Conservation (phyloP, 495 filamentous ascomycete genomes). For the Rhypophila decipiens region DNA sequence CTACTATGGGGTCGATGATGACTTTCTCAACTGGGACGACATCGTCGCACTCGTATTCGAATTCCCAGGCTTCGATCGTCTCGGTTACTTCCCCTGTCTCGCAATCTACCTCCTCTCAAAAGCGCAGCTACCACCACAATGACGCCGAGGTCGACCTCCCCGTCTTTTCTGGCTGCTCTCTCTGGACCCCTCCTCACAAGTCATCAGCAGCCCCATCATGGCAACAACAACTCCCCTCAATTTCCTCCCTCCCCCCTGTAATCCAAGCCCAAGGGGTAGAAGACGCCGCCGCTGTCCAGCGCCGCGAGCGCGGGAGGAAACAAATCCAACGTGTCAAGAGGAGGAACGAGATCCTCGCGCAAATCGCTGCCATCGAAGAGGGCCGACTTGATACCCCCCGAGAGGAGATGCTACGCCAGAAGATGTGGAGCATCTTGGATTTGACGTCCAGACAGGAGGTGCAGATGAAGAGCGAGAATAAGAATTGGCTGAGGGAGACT, state of each 20-base stretch:
- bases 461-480: background rate
- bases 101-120: too few species aligned
- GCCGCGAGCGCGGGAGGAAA: conserved; percentile 13
- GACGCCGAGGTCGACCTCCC: too few species aligned
- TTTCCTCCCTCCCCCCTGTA: background rate
- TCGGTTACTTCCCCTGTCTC: background rate
- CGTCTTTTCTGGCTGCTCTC: too few species aligned
- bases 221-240: too few species aligned
- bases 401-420: conserved; percentile 7
- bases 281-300: conserved; percentile 11
- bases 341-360: conserved; percentile 16
- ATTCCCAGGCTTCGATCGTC: background rate
- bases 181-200: too few species aligned
- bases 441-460: background rate
- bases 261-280: conserved; percentile 1
- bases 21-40: background rate
- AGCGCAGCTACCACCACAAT: too few species aligned
- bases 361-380: conserved; percentile 16
- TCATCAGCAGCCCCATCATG: too few species aligned
- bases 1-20: background rate
- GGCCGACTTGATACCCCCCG: conserved; percentile 5
- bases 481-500: conserved; percentile 13
- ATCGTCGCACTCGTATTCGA: background rate
- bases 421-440: conserved; percentile 11
- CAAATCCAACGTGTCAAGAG: conserved; percentile 6